These are phyloP conservation scores for Helicostylum pulchrum DNA, from an alignment of 192 early-diverging fungal species.

Conservation along the genomic window DNA sequence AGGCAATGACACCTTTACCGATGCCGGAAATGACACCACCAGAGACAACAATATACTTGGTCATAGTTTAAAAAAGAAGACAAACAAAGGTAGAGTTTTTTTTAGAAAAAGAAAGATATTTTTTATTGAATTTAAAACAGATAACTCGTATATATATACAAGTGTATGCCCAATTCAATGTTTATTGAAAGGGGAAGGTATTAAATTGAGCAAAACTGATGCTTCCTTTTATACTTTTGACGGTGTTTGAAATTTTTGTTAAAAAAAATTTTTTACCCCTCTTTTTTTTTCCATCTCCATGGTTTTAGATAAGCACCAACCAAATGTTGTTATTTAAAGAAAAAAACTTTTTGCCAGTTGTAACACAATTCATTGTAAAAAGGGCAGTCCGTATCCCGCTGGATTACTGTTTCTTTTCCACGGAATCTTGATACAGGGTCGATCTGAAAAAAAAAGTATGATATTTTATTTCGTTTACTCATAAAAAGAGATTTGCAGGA, in stretches of 20 bases:
- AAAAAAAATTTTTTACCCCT: neutral
- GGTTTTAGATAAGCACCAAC: too few relatives aligned
- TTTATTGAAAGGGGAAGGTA: slow-evolving; percentile 15
- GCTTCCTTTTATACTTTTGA: neutral
- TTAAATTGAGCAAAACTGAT: neutral
- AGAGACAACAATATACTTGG: slow-evolving; percentile 96
- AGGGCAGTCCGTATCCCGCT: too few relatives aligned
- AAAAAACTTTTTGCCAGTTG: too few relatives aligned
- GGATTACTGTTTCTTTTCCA: too few relatives aligned
- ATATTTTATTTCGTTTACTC: too few relatives aligned
- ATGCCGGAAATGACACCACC: slow-evolving; percentile 99
- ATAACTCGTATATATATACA: neutral
- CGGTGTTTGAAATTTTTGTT: neutral
- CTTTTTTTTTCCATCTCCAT: neutral
- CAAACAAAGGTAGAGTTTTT: neutral
- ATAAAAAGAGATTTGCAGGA: too few relatives aligned
- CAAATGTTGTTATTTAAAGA: too few relatives aligned
- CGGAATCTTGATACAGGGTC: too few relatives aligned
- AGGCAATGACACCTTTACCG: slow-evolving; percentile 99
- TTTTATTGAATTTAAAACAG: too few relatives aligned
- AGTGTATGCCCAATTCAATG: slow-evolving; percentile 17
- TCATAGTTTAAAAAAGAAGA: slow-evolving; percentile 34
- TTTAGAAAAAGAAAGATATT: too few relatives aligned
- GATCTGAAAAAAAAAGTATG: too few relatives aligned
- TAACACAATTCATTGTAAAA: too few relatives aligned